phyloP scores from a whole-genome alignment of 345 rosid genomes.

The Microthlaspi erraticum region DNA sequence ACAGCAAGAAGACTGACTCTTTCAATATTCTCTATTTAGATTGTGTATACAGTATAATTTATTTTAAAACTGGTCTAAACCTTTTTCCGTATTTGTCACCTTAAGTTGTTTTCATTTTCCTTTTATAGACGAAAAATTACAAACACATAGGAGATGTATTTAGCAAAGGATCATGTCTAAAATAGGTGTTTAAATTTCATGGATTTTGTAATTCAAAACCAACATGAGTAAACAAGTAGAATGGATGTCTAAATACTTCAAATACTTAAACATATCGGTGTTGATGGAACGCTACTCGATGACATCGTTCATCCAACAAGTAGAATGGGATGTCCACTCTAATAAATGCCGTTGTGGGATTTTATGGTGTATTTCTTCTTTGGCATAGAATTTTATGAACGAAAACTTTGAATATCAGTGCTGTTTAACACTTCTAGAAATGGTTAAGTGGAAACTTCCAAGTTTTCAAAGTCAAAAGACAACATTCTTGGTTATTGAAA shows the following conservation, averaged over 20 bases:
- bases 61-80: not conserved
- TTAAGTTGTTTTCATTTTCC: not conserved
- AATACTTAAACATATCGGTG: too few relatives aligned
- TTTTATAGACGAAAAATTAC: not conserved
- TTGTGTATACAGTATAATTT: not conserved
- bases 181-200: not conserved
- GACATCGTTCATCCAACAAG: too few relatives aligned
- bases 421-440: slow-evolving; percentile 29
- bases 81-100: not conserved
- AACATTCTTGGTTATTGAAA: slow-evolving; percentile 44
- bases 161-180: not conserved
- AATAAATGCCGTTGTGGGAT: not conserved
- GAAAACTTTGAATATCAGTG: slow-evolving; percentile 22
- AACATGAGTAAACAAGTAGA: too few relatives aligned
- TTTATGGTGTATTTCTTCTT: slow-evolving; percentile 10
- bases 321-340: not conserved
- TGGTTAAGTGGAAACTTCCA: slow-evolving; percentile 37
- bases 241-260: too few relatives aligned
- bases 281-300: too few relatives aligned
- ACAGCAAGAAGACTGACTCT: slow-evolving; percentile 7
- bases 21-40: not conserved
- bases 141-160: not conserved
- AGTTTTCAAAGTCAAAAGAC: slow-evolving; percentile 39
- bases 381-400: slow-evolving; percentile 5
- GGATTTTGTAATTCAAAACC: too few relatives aligned